Conservation (phyloP, 345 rosid genomes). For the Lenwebbia sp. region DNA sequence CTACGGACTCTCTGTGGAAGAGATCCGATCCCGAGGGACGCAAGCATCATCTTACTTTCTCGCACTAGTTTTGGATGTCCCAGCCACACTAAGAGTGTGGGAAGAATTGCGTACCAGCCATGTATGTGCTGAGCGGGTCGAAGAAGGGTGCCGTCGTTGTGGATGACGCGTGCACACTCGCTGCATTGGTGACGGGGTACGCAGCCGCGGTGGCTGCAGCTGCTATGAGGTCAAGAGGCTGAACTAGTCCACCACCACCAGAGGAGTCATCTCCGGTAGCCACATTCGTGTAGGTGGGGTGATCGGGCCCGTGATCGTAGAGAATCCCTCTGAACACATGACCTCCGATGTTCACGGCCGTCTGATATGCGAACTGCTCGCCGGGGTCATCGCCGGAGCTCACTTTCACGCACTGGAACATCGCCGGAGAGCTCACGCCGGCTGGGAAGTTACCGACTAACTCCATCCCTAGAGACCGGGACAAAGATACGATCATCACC, state of each 20-base stretch:
- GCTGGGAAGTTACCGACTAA: constrained; percentile 21
- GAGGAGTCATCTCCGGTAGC: neutral
- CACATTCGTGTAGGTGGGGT: neutral
- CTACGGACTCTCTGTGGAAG: neutral
- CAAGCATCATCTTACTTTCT: neutral
- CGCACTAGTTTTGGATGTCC: neutral
- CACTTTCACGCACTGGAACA: constrained; percentile 33
- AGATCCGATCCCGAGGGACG: neutral
- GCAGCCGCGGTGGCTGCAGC: neutral
- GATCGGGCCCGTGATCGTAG: constrained; percentile 37
- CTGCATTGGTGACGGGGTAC: neutral
- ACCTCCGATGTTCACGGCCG: constrained; percentile 37
- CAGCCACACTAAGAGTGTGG: neutral
- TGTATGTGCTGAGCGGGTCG: constrained; percentile 8
- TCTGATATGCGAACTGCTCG: constrained; percentile 30
- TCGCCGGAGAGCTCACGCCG: constrained; percentile 24
- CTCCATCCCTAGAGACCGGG: constrained; percentile 26
- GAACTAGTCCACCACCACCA: neutral
- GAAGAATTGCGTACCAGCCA: constrained; percentile 15
- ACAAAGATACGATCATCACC: neutral
- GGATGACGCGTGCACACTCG: neutral
- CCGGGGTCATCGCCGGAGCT: constrained; percentile 17
- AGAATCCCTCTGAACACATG: constrained; percentile 37
- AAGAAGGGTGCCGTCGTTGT: constrained; percentile 1
- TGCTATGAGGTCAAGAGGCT: constrained; percentile 4